Evolutionary conservation across 257 asterid genomes (phyloP).

Genomic region (Avicennia marina): DNA sequence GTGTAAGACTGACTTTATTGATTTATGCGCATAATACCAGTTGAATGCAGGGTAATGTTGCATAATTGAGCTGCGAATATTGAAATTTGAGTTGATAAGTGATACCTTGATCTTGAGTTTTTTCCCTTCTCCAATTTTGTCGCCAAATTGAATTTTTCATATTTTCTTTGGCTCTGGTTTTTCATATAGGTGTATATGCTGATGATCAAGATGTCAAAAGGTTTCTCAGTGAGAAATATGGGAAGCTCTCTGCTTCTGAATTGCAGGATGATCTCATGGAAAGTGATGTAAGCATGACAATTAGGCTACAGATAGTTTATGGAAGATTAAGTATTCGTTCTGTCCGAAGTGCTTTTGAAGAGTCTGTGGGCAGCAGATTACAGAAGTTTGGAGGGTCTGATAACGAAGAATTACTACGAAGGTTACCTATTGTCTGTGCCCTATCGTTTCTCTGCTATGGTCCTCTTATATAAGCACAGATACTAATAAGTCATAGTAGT

Average conservation of each 20-base stretch:
- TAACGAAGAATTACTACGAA: constrained; percentile 63
- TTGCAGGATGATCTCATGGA: constrained; percentile 64
- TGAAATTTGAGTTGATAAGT: too few relatives aligned
- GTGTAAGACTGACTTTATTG: too few relatives aligned
- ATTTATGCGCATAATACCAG: too few relatives aligned
- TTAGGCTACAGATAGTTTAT: constrained; percentile 87
- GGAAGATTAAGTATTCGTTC: constrained; percentile 71
- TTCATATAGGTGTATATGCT: constrained; percentile 68
- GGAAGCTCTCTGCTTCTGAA: constrained; percentile 30
- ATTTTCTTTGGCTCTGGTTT: constrained; percentile 11
- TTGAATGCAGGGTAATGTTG: not conserved
- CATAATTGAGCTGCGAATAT: not conserved
- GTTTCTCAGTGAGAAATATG: constrained; percentile 55
- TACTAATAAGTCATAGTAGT: not conserved
- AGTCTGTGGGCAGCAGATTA: constrained; percentile 73
- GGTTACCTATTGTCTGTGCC: constrained; percentile 31
- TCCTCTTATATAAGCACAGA: not conserved
- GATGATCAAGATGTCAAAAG: constrained; percentile 58
- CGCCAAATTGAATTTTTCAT: not conserved
- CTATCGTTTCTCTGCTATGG: not conserved
- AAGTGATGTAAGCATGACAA: constrained; percentile 62
- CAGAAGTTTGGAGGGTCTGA: constrained; percentile 60
- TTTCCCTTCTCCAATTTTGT: not conserved
- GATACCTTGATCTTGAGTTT: too few relatives aligned
- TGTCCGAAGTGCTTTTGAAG: constrained; percentile 76